phyloP scores from a whole-genome alignment of 2,329 filamentous ascomycete species.

The Septoria petroselini region DNA sequence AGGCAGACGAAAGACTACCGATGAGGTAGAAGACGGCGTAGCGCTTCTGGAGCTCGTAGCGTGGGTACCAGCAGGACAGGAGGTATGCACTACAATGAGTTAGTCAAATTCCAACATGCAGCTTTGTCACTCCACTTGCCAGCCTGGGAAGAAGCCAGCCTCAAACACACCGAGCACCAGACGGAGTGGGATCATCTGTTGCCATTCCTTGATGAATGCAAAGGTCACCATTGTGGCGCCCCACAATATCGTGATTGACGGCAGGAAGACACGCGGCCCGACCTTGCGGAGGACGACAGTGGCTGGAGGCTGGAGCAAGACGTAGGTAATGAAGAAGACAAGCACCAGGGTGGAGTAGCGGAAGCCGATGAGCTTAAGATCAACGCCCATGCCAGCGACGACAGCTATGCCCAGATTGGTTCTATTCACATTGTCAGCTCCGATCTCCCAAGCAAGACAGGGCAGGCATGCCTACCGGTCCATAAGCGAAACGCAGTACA shows the following conservation, averaged over 20 bases:
- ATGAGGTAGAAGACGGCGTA: constrained; percentile 51
- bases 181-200: constrained; percentile 54
- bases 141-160: constrained; percentile 52
- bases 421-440: constrained; percentile 8
- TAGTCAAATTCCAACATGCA: not conserved
- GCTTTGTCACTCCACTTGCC: too few relatives aligned
- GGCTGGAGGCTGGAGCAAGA: constrained; percentile 67
- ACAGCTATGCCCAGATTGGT: constrained; percentile 38
- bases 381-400: constrained; percentile 38
- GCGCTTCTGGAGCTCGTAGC: constrained; percentile 41
- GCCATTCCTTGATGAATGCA: constrained; percentile 58
- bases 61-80: constrained; percentile 58
- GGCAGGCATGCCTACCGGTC: constrained; percentile 31
- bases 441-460: too few relatives aligned
- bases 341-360: constrained; percentile 54
- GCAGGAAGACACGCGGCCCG: constrained; percentile 46
- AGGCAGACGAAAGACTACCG: constrained; percentile 48
- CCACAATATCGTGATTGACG: constrained; percentile 52
- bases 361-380: constrained; percentile 34
- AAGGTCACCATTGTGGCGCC: constrained; percentile 61
- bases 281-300: constrained; percentile 66
- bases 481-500: constrained; percentile 39
- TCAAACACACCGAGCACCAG: constrained; percentile 63
- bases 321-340: constrained; percentile 72
- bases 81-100: constrained; percentile 64